A percentile compares a stretch with the other conserved stretches of the same genome.
These are phyloP conservation scores for Fusarium austroafricanum DNA, from an alignment of 2,329 filamentous ascomycete species.

Conservation along the genomic window DNA sequence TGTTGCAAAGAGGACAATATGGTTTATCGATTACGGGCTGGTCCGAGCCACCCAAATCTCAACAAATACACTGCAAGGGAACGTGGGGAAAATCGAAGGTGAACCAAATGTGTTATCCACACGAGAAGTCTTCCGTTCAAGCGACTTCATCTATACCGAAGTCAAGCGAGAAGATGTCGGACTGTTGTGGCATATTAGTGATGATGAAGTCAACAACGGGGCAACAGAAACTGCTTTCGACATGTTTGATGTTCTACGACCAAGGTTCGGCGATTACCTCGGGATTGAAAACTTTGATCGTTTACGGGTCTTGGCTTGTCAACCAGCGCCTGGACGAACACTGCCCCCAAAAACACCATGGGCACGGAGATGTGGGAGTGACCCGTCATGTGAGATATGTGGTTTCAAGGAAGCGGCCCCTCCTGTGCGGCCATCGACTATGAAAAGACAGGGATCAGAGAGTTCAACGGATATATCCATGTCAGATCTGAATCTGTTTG, in stretches of 20 bases:
- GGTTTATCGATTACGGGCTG: slow-evolving; percentile 23
- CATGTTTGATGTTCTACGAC: neutral
- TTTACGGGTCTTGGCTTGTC: slow-evolving; percentile 1
- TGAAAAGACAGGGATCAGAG: neutral
- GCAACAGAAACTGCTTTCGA: neutral
- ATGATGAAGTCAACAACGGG: neutral
- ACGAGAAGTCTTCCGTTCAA: slow-evolving; percentile 11
- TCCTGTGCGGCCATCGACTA: neutral
- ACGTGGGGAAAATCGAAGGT: no score
- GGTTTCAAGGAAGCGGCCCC: neutral
- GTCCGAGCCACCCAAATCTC: neutral
- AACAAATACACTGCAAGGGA: no score
- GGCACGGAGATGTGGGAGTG: neutral
- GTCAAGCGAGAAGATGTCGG: slow-evolving; percentile 14
- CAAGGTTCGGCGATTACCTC: neutral
- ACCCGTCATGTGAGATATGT: neutral
- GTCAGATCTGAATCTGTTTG: slow-evolving; percentile 1
- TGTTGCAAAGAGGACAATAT: neutral
- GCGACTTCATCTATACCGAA: slow-evolving; percentile 1
- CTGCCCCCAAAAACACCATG: neutral
- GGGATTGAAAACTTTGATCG: neutral
- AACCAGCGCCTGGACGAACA: neutral
- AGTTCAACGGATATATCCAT: neutral
- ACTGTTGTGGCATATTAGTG: neutral
- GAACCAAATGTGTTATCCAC: rapidly evolving